phyloP scores from a whole-genome alignment of 2,329 filamentous ascomycete species.

The Fusarium nanum region DNA sequence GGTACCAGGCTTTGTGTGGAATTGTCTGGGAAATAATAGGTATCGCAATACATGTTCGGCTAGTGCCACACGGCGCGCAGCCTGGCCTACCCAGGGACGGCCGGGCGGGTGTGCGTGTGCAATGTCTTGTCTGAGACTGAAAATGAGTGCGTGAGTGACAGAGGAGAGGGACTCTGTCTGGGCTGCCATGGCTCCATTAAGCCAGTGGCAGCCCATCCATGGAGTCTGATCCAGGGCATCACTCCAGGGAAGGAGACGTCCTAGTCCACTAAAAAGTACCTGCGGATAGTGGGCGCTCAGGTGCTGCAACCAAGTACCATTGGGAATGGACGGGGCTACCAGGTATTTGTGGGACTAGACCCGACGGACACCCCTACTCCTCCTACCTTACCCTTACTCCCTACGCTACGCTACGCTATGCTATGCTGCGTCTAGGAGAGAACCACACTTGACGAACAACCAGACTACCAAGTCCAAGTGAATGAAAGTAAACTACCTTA shows the following conservation, averaged over 20 bases:
- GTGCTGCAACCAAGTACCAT: conserved; percentile 9
- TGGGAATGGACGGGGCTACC: conserved; percentile 21
- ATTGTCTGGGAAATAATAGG: conserved; percentile 13
- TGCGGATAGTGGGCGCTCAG: background rate
- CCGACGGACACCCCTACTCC: conserved; percentile 29
- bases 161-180: background rate
- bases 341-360: conserved; percentile 20
- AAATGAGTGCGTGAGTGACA: background rate
- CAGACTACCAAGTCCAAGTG: conserved; percentile 37
- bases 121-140: conserved; percentile 35
- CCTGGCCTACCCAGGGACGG: conserved; percentile 28
- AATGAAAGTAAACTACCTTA: conserved; percentile 29
- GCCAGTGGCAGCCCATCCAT: conserved; percentile 4
- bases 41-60: conserved; percentile 24
- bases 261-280: conserved; percentile 33
- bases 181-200: conserved; percentile 31
- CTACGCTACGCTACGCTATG: conserved; percentile 21
- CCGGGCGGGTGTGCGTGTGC: conserved; percentile 40
- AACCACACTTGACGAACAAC: conserved; percentile 41
- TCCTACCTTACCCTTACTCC: conserved; percentile 22
- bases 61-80: conserved; percentile 38
- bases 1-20: conserved; percentile 30
- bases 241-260: conserved; percentile 20
- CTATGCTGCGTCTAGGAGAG: conserved; percentile 31
- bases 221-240: conserved; percentile 28